Evolutionary conservation across 1,284 basidiomycete species (phyloP).

Genomic region (Ustanciosporium gigantosporum): DNA sequence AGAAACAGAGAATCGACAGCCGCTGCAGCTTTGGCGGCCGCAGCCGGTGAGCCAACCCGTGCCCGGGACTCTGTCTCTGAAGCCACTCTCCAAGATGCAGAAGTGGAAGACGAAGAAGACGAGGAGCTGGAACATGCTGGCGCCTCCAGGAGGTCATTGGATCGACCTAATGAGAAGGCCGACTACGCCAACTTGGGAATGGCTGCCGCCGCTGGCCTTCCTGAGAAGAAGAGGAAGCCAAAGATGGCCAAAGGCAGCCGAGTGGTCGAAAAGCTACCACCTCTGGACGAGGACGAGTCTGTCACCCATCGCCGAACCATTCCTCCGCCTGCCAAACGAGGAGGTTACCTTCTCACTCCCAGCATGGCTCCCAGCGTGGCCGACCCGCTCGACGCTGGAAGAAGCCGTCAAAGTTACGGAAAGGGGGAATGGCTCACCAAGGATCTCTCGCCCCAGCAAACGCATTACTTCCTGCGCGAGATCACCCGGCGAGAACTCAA

Average conservation of each 20-base stretch:
- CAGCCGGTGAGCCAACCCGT: too few species aligned
- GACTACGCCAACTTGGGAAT: slow-evolving; percentile 9
- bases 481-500: slow-evolving; percentile 43
- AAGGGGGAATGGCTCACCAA: slow-evolving; percentile 45
- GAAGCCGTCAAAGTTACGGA: slow-evolving; percentile 2
- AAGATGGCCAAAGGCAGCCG: slow-evolving; percentile 26
- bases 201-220: slow-evolving; percentile 11
- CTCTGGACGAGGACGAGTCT: slow-evolving; percentile 16
- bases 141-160: too few species aligned
- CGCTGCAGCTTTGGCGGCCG: too few species aligned
- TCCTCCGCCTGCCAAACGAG: slow-evolving; percentile 9
- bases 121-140: too few species aligned
- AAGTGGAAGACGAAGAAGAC: too few species aligned
- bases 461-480: slow-evolving; percentile 53
- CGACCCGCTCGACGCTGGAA: slow-evolving; percentile 27
- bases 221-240: slow-evolving; percentile 3
- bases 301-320: slow-evolving; percentile 14
- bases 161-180: neutral
- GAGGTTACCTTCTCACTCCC: slow-evolving; percentile 33
- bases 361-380: slow-evolving; percentile 41
- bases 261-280: slow-evolving; percentile 20
- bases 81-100: slow-evolving; percentile 8
- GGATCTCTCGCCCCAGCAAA: slow-evolving; percentile 44
- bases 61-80: slow-evolving; percentile 13
- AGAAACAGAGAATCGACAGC: too few species aligned